These are phyloP conservation scores for Microthlaspi erraticum DNA, from an alignment of 345 rosid genomes.

Conservation along the genomic window DNA sequence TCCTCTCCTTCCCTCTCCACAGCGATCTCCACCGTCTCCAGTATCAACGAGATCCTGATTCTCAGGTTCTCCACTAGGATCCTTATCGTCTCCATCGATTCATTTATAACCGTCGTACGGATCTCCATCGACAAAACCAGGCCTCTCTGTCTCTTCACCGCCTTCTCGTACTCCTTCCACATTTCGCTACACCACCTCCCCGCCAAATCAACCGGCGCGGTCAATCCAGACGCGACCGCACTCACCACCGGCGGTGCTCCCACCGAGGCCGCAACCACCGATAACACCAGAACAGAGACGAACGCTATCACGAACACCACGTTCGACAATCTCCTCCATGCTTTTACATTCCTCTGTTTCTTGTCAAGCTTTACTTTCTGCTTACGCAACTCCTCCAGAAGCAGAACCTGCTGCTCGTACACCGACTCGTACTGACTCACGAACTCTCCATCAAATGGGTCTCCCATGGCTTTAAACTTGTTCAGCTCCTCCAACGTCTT, in stretches of 20 bases:
- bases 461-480: conserved; percentile 66
- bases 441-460: conserved; percentile 73
- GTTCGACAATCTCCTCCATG: conserved; percentile 71
- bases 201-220: conserved; percentile 54
- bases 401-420: conserved; percentile 51
- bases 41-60: conserved; percentile 46
- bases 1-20: conserved; percentile 53
- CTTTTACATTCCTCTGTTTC: conserved; percentile 61
- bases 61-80: conserved; percentile 52
- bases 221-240: conserved; percentile 63
- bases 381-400: conserved; percentile 52
- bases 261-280: conserved; percentile 78
- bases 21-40: conserved; percentile 53
- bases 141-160: conserved; percentile 53
- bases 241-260: conserved; percentile 61
- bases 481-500: conserved; percentile 69
- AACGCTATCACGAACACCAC: conserved; percentile 65
- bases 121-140: conserved; percentile 48
- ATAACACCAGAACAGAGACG: conserved; percentile 66
- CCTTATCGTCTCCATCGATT: conserved; percentile 59
- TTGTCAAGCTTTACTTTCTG: conserved; percentile 66
- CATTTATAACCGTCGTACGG: conserved; percentile 47
- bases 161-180: conserved; percentile 64
- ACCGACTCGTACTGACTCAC: conserved; percentile 49
- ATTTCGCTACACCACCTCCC: conserved; percentile 71